A percentile compares a stretch with the other conserved stretches of the same genome.
These are phyloP conservation scores for Fusarium globosum DNA, from an alignment of 2,329 filamentous ascomycete species.

Conservation along the genomic window DNA sequence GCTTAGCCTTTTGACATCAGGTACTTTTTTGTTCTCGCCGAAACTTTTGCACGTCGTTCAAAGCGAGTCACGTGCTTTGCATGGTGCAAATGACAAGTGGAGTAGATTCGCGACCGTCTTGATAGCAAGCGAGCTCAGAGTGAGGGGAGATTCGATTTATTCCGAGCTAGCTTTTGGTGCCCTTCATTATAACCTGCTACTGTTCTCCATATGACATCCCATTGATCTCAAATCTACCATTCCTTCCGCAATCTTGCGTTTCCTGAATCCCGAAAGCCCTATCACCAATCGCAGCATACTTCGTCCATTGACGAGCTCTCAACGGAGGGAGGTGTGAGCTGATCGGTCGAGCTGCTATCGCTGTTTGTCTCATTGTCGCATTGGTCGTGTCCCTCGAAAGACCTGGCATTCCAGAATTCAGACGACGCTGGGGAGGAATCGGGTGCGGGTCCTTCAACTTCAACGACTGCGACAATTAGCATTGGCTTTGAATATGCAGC, in stretches of 20 bases:
- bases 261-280: too few species aligned
- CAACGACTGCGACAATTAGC: neutral
- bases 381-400: too few species aligned
- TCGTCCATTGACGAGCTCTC: too few species aligned
- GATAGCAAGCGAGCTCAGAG: neutral
- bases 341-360: accelerated
- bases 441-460: too few species aligned
- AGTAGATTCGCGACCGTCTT: neutral
- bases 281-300: neutral
- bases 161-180: accelerated
- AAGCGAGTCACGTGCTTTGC: neutral
- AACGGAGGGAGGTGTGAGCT: neutral
- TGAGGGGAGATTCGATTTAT: too few species aligned
- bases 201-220: neutral
- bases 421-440: neutral
- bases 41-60: neutral
- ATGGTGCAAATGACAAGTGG: neutral
- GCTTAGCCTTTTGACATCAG: neutral
- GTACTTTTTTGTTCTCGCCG: neutral
- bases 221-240: neutral
- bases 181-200: accelerated
- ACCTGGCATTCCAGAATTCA: too few species aligned
- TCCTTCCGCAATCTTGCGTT: neutral
- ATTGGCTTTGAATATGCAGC: neutral
- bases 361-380: too few species aligned